A percentile compares a stretch with the other conserved stretches of the same genome.
These are phyloP conservation scores for Knoxia roxburghii DNA, from an alignment of 257 asterid species.

Conservation along the genomic window DNA sequence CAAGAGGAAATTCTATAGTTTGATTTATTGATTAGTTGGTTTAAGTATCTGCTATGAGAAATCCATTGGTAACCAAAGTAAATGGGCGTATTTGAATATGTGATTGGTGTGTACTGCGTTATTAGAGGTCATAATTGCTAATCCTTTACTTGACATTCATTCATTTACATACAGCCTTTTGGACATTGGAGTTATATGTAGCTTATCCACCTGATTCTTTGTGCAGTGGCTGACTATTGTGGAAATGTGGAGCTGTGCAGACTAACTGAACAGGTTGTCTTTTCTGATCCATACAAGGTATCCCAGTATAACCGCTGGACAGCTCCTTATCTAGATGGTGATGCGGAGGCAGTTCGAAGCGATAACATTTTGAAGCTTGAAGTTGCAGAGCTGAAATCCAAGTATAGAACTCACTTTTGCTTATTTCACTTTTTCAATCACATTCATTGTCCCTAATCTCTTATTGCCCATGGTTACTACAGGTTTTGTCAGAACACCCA, in stretches of 20 bases:
- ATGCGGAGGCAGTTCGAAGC: conserved; percentile 74
- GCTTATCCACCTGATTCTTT: conserved; percentile 21
- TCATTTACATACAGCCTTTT: not conserved
- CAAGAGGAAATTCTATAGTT: no score
- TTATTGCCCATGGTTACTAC: conserved; percentile 27
- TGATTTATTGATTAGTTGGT: not conserved
- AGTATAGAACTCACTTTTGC: conserved; percentile 28
- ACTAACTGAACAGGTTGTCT: conserved; percentile 92
- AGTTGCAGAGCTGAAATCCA: conserved; percentile 84
- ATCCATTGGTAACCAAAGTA: not conserved
- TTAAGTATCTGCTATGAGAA: not conserved
- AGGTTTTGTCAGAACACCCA: conserved; percentile 97
- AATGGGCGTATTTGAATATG: not conserved
- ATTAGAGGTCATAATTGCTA: not conserved
- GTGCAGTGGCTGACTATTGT: conserved; percentile 88
- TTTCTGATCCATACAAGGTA: conserved; percentile 91
- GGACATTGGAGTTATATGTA: conserved; percentile 1
- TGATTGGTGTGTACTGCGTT: not conserved
- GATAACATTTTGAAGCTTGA: conserved; percentile 80
- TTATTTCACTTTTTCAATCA: not conserved
- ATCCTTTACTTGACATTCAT: not conserved
- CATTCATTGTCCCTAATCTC: not conserved
- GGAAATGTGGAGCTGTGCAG: conserved; percentile 90
- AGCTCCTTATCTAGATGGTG: conserved; percentile 80
- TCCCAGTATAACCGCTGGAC: conserved; percentile 81